A percentile compares a stretch with the other conserved stretches of the same genome.
These are phyloP conservation scores for Boechera stricta DNA, from an alignment of 345 rosid species.

Conservation along the genomic window DNA sequence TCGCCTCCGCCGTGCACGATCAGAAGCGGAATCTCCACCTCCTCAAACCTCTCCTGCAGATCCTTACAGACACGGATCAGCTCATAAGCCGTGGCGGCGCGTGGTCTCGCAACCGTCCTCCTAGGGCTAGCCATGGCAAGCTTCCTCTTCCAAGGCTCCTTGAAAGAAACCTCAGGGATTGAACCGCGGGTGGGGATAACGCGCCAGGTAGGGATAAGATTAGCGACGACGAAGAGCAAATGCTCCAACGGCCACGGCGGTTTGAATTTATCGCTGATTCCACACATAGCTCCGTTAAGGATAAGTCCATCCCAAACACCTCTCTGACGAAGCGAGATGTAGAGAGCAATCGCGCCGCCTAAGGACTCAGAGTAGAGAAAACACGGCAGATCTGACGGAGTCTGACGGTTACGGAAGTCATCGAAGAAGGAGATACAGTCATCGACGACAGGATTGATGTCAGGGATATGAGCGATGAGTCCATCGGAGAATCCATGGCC, in stretches of 20 bases:
- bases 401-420: constrained; percentile 59
- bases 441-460: constrained; percentile 77
- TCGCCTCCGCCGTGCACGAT: constrained; percentile 84
- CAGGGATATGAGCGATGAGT: constrained; percentile 74
- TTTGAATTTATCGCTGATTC: constrained; percentile 85
- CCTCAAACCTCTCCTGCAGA: constrained; percentile 79
- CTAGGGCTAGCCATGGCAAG: constrained; percentile 74
- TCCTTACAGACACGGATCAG: constrained; percentile 73
- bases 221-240: constrained; percentile 65
- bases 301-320: constrained; percentile 82
- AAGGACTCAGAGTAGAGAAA: constrained; percentile 88
- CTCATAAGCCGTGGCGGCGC: constrained; percentile 92
- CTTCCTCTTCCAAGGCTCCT: constrained; percentile 84
- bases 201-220: constrained; percentile 82
- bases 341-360: constrained; percentile 91
- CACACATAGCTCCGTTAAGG: constrained; percentile 97
- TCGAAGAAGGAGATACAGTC: constrained; percentile 79
- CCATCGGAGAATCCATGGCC: constrained; percentile 98
- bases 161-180: constrained; percentile 68
- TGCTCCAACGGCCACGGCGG: constrained; percentile 98
- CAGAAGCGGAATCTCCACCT: constrained; percentile 77
- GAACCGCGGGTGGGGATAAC: constrained; percentile 91
- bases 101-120: constrained; percentile 67
- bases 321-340: constrained; percentile 71
- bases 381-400: constrained; percentile 62